phyloP scores from a whole-genome alignment of 495 filamentous ascomycete species.

The Penicillium flavigenum region DNA sequence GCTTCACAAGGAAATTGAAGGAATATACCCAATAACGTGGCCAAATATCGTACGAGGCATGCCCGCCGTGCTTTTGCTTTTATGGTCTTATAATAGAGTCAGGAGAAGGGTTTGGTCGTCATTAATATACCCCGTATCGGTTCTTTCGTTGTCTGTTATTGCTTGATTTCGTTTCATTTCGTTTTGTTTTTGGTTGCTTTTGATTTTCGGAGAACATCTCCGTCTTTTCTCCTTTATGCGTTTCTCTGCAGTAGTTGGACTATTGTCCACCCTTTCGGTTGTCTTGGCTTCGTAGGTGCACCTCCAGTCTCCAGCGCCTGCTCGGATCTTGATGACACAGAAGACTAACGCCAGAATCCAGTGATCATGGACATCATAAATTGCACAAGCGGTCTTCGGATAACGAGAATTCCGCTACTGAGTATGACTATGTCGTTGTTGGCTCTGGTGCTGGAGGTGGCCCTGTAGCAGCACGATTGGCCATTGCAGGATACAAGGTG shows the following conservation, averaged over 20 bases:
- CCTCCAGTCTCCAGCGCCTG: not conserved
- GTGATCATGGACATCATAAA: constrained; percentile 12
- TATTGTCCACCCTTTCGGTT: constrained; percentile 20
- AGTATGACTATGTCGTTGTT: constrained; percentile 66
- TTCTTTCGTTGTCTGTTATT: constrained; percentile 5
- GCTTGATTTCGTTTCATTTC: not conserved
- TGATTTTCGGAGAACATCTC: not conserved
- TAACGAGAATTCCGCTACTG: not conserved
- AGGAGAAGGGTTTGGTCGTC: not conserved
- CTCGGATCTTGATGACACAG: not conserved
- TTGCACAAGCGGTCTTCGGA: constrained; percentile 12
- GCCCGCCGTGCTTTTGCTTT: not conserved
- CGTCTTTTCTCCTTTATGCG: constrained; percentile 18
- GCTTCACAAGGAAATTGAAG: not conserved
- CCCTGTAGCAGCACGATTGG: constrained; percentile 59
- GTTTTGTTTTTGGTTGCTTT: not conserved
- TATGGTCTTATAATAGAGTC: constrained; percentile 8
- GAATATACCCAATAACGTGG: not conserved
- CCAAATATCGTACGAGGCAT: not conserved
- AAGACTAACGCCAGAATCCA: constrained; percentile 3
- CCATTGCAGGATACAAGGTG: constrained; percentile 55
- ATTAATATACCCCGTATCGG: constrained; percentile 3
- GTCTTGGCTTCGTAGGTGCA: constrained; percentile 25
- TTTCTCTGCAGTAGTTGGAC: constrained; percentile 17
- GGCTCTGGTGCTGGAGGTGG: constrained; percentile 64